Percentiles rank a stretch among this genome's conserved stretches.
Conservation (phyloP, 495 filamentous ascomycete species). For the Penicillium maclennaniae region DNA sequence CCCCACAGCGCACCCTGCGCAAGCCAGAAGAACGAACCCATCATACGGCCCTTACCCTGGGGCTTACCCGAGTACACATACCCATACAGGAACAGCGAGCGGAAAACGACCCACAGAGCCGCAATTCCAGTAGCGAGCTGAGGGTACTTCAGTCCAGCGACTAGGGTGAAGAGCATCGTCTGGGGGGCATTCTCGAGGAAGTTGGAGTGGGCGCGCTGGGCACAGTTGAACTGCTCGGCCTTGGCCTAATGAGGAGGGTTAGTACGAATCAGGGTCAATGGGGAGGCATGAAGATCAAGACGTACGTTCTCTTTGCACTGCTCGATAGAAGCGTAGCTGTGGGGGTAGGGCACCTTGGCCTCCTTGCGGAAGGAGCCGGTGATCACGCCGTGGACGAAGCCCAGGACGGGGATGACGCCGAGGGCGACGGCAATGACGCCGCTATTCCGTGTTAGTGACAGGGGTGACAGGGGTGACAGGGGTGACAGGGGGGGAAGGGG, state of each 20-base stretch:
- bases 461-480: too few relatives aligned
- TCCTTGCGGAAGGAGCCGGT: conserved; percentile 45
- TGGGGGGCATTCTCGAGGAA: conserved; percentile 62
- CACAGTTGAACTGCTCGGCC: conserved; percentile 57
- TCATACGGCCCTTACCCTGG: conserved; percentile 44
- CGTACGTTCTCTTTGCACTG: conserved; percentile 52
- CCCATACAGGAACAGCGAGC: conserved; percentile 56
- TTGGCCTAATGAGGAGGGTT: conserved; percentile 28
- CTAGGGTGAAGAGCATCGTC: conserved; percentile 53
- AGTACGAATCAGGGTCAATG: background rate
- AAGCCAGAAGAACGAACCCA: conserved; percentile 37
- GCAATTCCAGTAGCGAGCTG: conserved; percentile 48
- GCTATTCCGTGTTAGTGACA: conserved; percentile 25
- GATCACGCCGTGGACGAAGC: conserved; percentile 54
- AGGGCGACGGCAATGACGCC: conserved; percentile 58
- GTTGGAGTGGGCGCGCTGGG: conserved; percentile 70
- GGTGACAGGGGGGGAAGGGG: too few relatives aligned
- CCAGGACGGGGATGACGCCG: conserved; percentile 50
- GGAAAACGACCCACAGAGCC: conserved; percentile 51
- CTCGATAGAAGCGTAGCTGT: conserved; percentile 57
- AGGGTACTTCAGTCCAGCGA: conserved; percentile 59
- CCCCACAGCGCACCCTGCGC: conserved; percentile 44
- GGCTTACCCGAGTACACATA: conserved; percentile 50
- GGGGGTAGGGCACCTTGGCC: conserved; percentile 59
- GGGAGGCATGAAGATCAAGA: background rate